phyloP scores from a whole-genome alignment of 2,329 filamentous ascomycete genomes.

The Penicillium sclerotigenum region DNA sequence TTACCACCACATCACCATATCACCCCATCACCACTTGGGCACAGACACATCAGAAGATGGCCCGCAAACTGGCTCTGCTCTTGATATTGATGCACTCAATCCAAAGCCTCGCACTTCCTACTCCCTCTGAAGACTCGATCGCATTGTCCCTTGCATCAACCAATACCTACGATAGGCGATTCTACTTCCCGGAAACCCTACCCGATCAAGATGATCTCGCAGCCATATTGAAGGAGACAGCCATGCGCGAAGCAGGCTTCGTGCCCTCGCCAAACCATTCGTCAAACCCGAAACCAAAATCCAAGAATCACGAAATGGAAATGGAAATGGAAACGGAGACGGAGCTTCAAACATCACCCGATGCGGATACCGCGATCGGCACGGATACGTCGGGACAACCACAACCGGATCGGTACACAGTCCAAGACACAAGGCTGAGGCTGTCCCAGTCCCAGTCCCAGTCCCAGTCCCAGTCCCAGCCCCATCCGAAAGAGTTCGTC shows the following conservation, averaged over 20 bases:
- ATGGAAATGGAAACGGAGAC: not conserved
- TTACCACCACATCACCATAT: not conserved
- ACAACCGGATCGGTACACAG: not conserved
- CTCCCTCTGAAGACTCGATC: not conserved
- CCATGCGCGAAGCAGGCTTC: conserved; percentile 17
- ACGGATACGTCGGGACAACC: conserved; percentile 4
- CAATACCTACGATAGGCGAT: conserved; percentile 4
- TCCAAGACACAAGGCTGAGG: not conserved
- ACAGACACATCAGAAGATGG: not conserved
- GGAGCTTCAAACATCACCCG: conserved; percentile 7
- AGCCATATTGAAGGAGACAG: not conserved
- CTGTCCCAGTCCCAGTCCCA: too few species aligned
- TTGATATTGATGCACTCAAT: not conserved
- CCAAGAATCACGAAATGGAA: not conserved
- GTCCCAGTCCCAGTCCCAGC: not conserved
- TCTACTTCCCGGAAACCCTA: conserved; percentile 20
- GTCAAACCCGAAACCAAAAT: not conserved
- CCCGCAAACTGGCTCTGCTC: not conserved
- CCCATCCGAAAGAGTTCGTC: not conserved
- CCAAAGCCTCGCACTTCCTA: not conserved
- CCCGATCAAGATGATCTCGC: conserved; percentile 14
- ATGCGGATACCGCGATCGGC: conserved; percentile 16
- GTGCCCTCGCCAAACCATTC: not conserved
- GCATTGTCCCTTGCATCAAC: not conserved
- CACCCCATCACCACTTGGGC: not conserved